Evolutionary conservation across 1,284 basidiomycete genomes (phyloP).

Genomic region (Schizophyllum commune): DNA sequence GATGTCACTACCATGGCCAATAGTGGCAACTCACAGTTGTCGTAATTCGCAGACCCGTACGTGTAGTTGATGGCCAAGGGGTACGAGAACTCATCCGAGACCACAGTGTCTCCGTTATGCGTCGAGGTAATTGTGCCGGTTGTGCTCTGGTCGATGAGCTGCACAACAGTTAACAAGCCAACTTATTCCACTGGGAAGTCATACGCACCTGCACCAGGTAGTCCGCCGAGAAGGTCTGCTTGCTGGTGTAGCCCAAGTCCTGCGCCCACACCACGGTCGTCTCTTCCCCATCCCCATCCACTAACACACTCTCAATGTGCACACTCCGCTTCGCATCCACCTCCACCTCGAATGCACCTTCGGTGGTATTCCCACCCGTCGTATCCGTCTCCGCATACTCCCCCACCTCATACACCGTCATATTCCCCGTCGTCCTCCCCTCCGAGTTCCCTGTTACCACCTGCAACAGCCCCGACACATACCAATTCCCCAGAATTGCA

Average conservation of each 20-base stretch:
- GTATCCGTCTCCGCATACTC: slow-evolving; percentile 47
- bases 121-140: slow-evolving; percentile 47
- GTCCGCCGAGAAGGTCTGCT: slow-evolving; percentile 47
- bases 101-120: slow-evolving; percentile 46
- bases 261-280: slow-evolving; percentile 50
- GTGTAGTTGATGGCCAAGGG: slow-evolving; percentile 58
- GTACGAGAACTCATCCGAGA: slow-evolving; percentile 58
- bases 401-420: slow-evolving; percentile 47
- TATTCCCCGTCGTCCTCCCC: slow-evolving; percentile 57
- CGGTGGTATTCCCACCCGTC: slow-evolving; percentile 35
- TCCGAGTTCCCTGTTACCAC: slow-evolving; percentile 58
- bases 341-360: slow-evolving; percentile 43
- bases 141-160: slow-evolving; percentile 35
- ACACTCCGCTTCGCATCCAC: slow-evolving; percentile 48
- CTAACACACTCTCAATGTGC: slow-evolving; percentile 46
- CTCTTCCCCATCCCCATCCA: slow-evolving; percentile 48
- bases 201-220: slow-evolving; percentile 29
- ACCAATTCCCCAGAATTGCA: slow-evolving; percentile 69
- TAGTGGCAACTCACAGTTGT: slow-evolving; percentile 42
- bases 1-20: too few species aligned
- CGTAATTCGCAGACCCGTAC: slow-evolving; percentile 32
- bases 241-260: slow-evolving; percentile 43
- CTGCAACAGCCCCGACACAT: slow-evolving; percentile 64
- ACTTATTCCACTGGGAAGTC: not conserved
- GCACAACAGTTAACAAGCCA: not conserved